Percentiles rank a stretch among this genome's conserved stretches.
These are phyloP conservation scores for Cytidiella melzeri DNA, from an alignment of 768 basidiomycete genomes.

Conservation along the genomic window DNA sequence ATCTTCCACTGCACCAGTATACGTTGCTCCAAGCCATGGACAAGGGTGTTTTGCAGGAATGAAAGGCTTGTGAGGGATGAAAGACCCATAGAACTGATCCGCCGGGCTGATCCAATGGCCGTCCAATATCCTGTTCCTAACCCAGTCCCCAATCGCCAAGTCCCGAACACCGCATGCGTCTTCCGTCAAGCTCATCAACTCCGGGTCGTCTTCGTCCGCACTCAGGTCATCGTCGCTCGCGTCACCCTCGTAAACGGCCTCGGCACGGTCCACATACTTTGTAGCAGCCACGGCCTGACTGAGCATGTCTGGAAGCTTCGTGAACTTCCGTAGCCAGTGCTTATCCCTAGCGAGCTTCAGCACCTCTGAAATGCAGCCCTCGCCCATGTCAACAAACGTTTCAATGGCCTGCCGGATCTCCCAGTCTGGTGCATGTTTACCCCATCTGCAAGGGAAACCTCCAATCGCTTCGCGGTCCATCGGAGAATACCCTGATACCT, in stretches of 20 bases:
- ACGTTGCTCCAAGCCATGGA: slow-evolving; percentile 42
- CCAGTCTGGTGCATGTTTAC: slow-evolving; percentile 41
- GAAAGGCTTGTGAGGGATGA: slow-evolving; percentile 33
- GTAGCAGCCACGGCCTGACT: slow-evolving; percentile 61
- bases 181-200: slow-evolving; percentile 38
- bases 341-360: slow-evolving; percentile 60
- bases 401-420: slow-evolving; percentile 63
- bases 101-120: slow-evolving; percentile 74
- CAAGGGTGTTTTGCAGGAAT: slow-evolving; percentile 45
- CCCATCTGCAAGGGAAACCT: slow-evolving; percentile 27
- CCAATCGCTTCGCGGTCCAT: slow-evolving; percentile 54
- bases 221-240: slow-evolving; percentile 30
- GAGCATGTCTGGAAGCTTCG: slow-evolving; percentile 61
- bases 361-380: slow-evolving; percentile 61
- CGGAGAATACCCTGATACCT: slow-evolving; percentile 39
- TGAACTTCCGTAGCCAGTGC: slow-evolving; percentile 59
- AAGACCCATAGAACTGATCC: slow-evolving; percentile 54
- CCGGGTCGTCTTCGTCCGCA: slow-evolving; percentile 39
- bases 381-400: slow-evolving; percentile 67
- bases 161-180: slow-evolving; percentile 40
- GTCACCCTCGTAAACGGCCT: slow-evolving; percentile 27
- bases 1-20: slow-evolving; percentile 20
- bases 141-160: slow-evolving; percentile 68
- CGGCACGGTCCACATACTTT: slow-evolving; percentile 34
- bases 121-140: slow-evolving; percentile 62